A percentile compares a stretch with the other conserved stretches of the same genome.
These are phyloP conservation scores for Oryza meyeriana DNA, from an alignment of 176 grass and related monocot species.

Conservation along the genomic window DNA sequence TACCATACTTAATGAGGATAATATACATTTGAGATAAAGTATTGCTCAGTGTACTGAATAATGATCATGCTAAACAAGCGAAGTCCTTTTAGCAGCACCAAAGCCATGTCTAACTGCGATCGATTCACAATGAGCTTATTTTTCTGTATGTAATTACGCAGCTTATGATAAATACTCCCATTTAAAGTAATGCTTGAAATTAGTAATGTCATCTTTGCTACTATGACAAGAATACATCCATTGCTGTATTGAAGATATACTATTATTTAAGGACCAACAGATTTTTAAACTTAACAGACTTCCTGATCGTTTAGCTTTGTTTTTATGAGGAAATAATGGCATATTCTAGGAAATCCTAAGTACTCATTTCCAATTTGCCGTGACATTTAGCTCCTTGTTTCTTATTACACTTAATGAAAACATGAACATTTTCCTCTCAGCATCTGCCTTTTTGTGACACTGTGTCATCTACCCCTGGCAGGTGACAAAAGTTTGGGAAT, in stretches of 20 bases:
- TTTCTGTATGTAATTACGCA: neutral
- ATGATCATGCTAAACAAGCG: neutral
- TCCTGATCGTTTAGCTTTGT: neutral
- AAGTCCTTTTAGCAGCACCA: neutral
- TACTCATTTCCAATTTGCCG: neutral
- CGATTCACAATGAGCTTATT: neutral
- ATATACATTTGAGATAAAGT: neutral
- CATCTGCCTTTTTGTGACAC: constrained; percentile 10
- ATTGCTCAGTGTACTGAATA: neutral
- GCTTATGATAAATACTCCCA: neutral
- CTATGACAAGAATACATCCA: neutral
- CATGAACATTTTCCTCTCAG: neutral
- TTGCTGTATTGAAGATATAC: neutral
- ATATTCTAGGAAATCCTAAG: neutral
- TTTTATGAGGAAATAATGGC: neutral
- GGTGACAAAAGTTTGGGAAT: constrained; percentile 68
- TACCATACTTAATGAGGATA: neutral
- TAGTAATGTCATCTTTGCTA: neutral
- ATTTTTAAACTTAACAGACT: neutral
- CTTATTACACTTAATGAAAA: neutral
- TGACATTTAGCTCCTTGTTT: neutral
- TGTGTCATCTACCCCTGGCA: constrained; percentile 40
- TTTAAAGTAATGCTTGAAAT: neutral
- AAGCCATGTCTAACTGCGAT: neutral
- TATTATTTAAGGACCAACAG: neutral